A percentile compares a stretch with the other conserved stretches of the same genome.
phyloP scores from a whole-genome alignment of 768 basidiomycete genomes.

The Lactarius sanguifluus region DNA sequence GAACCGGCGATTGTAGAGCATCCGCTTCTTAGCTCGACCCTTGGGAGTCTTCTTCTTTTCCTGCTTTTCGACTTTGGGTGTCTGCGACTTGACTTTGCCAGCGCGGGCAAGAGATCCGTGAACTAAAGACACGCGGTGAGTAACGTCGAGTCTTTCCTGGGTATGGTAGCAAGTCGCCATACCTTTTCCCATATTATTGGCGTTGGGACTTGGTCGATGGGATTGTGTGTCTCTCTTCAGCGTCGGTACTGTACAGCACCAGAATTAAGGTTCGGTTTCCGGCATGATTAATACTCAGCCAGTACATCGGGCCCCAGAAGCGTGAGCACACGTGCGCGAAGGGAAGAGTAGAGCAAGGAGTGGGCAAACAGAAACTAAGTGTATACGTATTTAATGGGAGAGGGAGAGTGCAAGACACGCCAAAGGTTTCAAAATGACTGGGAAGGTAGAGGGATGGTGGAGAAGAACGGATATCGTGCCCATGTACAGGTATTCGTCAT shows the following conservation, averaged over 20 bases:
- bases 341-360: no score
- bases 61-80: conserved; percentile 96
- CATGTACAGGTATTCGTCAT: not conserved
- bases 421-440: no score
- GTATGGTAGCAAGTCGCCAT: conserved; percentile 3
- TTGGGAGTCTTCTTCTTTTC: conserved; percentile 99
- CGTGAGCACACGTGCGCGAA: no score
- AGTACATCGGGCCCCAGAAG: not conserved
- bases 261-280: conserved; percentile 17
- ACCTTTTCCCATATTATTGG: conserved; percentile 34
- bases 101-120: conserved; percentile 99
- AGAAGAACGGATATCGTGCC: not conserved
- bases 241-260: conserved; percentile 19
- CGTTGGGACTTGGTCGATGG: conserved; percentile 22
- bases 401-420: no score
- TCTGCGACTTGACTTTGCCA: conserved; percentile 98
- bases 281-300: not conserved
- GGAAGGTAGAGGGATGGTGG: no score
- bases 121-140: conserved; percentile 47
- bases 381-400: no score
- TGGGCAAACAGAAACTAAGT: no score
- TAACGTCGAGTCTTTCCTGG: not conserved
- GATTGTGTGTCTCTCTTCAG: not conserved
- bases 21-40: conserved; percentile 96
- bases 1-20: conserved; percentile 90